Evolutionary conservation across 768 basidiomycete genomes (phyloP).

Genomic region (Calvatia gigantea): DNA sequence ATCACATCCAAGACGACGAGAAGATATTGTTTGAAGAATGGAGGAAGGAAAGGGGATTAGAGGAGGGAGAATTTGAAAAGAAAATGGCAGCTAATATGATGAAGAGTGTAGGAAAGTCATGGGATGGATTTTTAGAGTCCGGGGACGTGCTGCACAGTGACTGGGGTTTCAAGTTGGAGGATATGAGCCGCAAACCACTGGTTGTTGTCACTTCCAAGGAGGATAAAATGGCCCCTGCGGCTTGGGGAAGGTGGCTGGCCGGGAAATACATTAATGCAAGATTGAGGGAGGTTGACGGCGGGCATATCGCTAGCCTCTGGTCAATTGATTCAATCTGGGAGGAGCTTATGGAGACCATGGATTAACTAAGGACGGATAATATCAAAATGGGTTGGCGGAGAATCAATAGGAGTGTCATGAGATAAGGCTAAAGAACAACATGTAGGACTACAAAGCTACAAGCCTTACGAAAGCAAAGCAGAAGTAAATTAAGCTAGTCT

Average conservation of each 20-base stretch:
- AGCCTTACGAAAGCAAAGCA: not conserved
- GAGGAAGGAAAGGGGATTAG: constrained; percentile 34
- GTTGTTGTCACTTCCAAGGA: constrained; percentile 39
- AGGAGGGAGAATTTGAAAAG: constrained; percentile 41
- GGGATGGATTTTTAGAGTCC: constrained; percentile 49
- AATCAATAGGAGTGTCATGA: not conserved
- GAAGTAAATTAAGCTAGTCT: constrained; percentile 37
- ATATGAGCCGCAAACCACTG: constrained; percentile 45
- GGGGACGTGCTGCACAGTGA: constrained; percentile 41
- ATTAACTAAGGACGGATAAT: not conserved
- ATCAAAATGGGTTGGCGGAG: not conserved
- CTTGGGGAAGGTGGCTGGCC: constrained; percentile 48
- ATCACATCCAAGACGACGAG: constrained; percentile 34
- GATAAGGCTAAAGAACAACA: constrained; percentile 2
- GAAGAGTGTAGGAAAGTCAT: constrained; percentile 45
- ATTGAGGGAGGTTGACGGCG: constrained; percentile 40
- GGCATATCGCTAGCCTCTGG: constrained; percentile 45
- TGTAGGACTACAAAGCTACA: constrained; percentile 16
- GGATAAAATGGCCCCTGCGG: constrained; percentile 38
- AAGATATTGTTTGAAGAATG: constrained; percentile 35
- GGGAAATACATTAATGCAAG: constrained; percentile 40
- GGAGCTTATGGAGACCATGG: constrained; percentile 25
- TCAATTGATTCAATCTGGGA: constrained; percentile 45
- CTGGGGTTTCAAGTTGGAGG: constrained; percentile 45
- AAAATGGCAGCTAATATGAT: constrained; percentile 37